phyloP scores from a whole-genome alignment of 148 eudicot species.

The Dianthus caryophyllus region DNA sequence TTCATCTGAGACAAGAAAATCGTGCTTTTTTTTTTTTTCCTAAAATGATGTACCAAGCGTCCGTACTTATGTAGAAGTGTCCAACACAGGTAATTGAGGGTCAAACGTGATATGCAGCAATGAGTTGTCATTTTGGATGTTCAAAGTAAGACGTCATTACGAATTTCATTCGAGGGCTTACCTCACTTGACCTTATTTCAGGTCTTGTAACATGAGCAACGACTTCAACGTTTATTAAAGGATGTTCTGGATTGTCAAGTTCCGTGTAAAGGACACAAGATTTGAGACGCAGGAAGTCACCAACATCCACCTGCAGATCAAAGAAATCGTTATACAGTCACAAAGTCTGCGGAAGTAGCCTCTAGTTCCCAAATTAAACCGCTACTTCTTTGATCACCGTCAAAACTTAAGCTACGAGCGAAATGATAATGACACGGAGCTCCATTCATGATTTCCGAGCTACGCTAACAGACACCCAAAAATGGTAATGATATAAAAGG shows the following conservation, averaged over 20 bases:
- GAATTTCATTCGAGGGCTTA: constrained; percentile 25
- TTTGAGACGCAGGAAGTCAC: constrained; percentile 88
- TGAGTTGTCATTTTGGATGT: neutral
- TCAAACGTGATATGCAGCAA: neutral
- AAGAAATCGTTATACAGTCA: constrained; percentile 10
- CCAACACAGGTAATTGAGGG: neutral
- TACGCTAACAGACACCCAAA: too few relatives aligned
- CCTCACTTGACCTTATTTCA: constrained; percentile 90
- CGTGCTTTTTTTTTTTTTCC: neutral
- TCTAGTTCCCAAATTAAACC: too few relatives aligned
- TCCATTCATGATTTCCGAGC: neutral
- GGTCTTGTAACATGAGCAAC: constrained; percentile 98
- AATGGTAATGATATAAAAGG: neutral
- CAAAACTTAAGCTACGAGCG: neutral
- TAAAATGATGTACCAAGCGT: neutral
- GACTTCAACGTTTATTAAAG: constrained; percentile 83
- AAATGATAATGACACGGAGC: neutral
- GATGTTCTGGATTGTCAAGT: constrained; percentile 61
- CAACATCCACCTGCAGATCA: constrained; percentile 89
- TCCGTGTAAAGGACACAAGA: constrained; percentile 92
- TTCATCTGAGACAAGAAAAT: neutral
- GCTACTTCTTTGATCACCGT: too few relatives aligned
- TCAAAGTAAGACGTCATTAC: neutral
- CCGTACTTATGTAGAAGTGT: neutral
- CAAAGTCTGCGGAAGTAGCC: too few relatives aligned